Evolutionary conservation across 2,329 filamentous ascomycete species (phyloP).

Genomic region (Pseudocercospora crystallina): DNA sequence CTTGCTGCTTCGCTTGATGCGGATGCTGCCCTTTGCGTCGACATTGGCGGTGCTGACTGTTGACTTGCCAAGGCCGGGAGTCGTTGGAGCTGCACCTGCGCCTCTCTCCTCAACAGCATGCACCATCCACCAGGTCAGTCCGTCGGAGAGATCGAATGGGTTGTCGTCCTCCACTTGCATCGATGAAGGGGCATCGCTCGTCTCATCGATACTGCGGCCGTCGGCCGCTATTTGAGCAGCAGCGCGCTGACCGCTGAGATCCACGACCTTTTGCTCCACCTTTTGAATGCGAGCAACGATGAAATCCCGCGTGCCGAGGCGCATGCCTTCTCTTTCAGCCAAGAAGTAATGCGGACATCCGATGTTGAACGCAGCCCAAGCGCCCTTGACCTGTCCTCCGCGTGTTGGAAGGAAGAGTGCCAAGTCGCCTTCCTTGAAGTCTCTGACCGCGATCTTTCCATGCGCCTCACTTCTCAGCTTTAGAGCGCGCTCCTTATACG

Average conservation of each 20-base stretch:
- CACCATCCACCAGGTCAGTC: conserved; percentile 91
- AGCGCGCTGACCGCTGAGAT: conserved; percentile 60
- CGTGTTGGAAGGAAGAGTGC: conserved; percentile 91
- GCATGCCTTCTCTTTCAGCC: conserved; percentile 85
- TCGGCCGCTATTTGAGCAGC: conserved; percentile 49
- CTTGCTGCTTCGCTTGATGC: conserved; percentile 46
- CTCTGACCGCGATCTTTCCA: conserved; percentile 91
- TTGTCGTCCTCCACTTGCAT: conserved; percentile 76
- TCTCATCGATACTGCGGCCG: conserved; percentile 49
- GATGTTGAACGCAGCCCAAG: conserved; percentile 98
- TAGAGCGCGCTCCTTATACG: conserved; percentile 83
- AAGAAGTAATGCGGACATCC: conserved; percentile 97
- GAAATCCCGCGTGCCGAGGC: conserved; percentile 84
- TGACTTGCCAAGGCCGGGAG: conserved; percentile 84
- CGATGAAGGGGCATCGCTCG: conserved; percentile 53
- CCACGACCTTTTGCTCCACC: conserved; percentile 89
- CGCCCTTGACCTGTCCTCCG: conserved; percentile 81
- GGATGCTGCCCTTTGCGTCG: conserved; percentile 72
- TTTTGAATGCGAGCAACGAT: conserved; percentile 91
- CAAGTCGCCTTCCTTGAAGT: conserved; percentile 95
- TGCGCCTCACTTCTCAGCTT: conserved; percentile 79
- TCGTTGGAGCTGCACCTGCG: conserved; percentile 73
- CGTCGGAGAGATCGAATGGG: conserved; percentile 93
- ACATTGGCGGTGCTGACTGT: conserved; percentile 87
- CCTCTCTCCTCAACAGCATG: conserved; percentile 88